Evolutionary conservation across 352 stramenopile species (phyloP).

Genomic region (Phytophthora agathidicida): DNA sequence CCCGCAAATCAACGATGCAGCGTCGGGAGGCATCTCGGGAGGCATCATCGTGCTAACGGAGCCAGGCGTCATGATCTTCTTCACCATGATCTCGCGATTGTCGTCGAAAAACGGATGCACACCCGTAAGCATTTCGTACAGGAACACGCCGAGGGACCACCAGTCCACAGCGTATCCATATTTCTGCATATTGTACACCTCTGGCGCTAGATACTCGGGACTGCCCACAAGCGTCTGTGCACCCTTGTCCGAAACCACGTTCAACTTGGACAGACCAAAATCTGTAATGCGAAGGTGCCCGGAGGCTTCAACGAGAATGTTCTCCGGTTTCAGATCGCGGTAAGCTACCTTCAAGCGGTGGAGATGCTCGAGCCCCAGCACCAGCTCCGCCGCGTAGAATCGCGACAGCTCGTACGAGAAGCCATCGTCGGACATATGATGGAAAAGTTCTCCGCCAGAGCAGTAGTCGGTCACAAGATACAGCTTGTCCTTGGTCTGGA

Average conservation of each 20-base stretch:
- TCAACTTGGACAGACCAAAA: slow-evolving; percentile 91
- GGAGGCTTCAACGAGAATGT: slow-evolving; percentile 86
- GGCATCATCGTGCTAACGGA: slow-evolving; percentile 70
- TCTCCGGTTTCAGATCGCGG: slow-evolving; percentile 98
- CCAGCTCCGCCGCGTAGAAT: slow-evolving; percentile 98
- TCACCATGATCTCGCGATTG: slow-evolving; percentile 84
- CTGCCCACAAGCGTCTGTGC: slow-evolving; percentile 81
- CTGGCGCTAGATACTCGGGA: slow-evolving; percentile 91
- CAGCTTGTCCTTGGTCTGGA: slow-evolving; percentile 94
- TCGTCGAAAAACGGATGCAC: slow-evolving; percentile 89
- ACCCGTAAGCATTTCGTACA: slow-evolving; percentile 92
- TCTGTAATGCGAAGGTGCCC: slow-evolving; percentile 98
- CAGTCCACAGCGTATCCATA: slow-evolving; percentile 91
- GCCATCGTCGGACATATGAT: slow-evolving; percentile 94
- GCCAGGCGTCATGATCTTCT: slow-evolving; percentile 87
- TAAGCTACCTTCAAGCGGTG: slow-evolving; percentile 96
- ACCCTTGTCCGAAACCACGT: slow-evolving; percentile 73
- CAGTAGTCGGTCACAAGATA: slow-evolving; percentile 92
- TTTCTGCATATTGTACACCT: slow-evolving; percentile 77
- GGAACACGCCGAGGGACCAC: slow-evolving; percentile 92
- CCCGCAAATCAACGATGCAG: slow-evolving; percentile 71
- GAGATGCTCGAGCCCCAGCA: slow-evolving; percentile 94
- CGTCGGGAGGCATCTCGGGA: slow-evolving; percentile 65
- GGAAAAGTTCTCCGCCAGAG: slow-evolving; percentile 97
- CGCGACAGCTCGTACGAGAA: slow-evolving; percentile 67